A percentile compares a stretch with the other conserved stretches of the same genome.
Evolutionary conservation across 2,329 filamentous ascomycete genomes (phyloP).

Genomic region (Cytospora paraplurivora): DNA sequence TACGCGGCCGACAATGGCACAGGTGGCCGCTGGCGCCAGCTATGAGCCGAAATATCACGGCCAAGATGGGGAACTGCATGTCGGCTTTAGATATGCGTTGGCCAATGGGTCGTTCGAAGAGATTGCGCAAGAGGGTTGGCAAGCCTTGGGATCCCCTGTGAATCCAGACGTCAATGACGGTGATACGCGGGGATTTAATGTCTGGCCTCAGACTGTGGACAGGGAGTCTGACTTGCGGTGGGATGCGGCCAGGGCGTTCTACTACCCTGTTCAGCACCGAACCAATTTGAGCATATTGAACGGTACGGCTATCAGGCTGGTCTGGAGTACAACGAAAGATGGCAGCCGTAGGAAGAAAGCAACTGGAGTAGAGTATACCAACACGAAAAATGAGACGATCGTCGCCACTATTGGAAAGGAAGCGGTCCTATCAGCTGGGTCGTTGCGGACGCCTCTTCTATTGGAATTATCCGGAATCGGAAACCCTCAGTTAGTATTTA

Average conservation of each 20-base stretch:
- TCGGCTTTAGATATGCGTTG: slow-evolving; percentile 42
- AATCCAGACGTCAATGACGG: slow-evolving; percentile 46
- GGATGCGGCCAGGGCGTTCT: slow-evolving; percentile 47
- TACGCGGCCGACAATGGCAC: slow-evolving; percentile 38
- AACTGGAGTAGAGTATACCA: slow-evolving; percentile 42
- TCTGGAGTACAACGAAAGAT: slow-evolving; percentile 34
- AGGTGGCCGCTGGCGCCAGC: slow-evolving; percentile 40
- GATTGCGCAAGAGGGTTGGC: slow-evolving; percentile 38
- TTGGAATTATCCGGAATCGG: slow-evolving; percentile 58
- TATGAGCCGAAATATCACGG: slow-evolving; percentile 42
- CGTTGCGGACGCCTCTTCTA: slow-evolving; percentile 54
- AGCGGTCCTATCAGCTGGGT: slow-evolving; percentile 50
- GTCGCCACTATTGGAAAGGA: slow-evolving; percentile 47
- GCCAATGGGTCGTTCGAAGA: slow-evolving; percentile 39
- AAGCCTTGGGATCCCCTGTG: slow-evolving; percentile 36
- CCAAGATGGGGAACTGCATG: slow-evolving; percentile 38
- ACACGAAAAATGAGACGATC: slow-evolving; percentile 39
- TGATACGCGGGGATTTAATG: slow-evolving; percentile 40
- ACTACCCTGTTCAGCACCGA: slow-evolving; percentile 41
- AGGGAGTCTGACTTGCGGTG: slow-evolving; percentile 40
- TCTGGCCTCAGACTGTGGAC: slow-evolving; percentile 46
- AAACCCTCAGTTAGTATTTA: slow-evolving; percentile 35
- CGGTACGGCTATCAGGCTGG: slow-evolving; percentile 36
- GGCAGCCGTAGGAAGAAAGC: slow-evolving; percentile 35
- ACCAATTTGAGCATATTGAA: slow-evolving; percentile 44